Evolutionary conservation across 345 rosid species (phyloP).

Genomic region (Camelina hispida): DNA sequence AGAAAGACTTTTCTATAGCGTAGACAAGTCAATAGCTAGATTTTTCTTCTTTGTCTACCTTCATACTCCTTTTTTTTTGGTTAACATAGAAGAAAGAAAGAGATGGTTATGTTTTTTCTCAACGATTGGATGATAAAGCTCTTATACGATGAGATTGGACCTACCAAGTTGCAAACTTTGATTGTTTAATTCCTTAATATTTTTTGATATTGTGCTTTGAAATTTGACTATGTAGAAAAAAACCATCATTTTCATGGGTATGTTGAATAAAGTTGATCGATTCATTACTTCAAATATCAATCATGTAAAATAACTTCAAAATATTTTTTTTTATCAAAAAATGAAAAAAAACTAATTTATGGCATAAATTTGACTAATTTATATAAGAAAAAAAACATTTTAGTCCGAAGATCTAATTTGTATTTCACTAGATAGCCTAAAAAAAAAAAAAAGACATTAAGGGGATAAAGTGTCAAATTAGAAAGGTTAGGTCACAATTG

Average conservation of each 20-base stretch:
- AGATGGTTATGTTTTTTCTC: neutral
- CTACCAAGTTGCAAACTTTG: conserved; percentile 26
- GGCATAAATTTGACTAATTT: too few species aligned
- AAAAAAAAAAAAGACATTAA: neutral
- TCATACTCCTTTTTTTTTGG: neutral
- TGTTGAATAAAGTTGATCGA: neutral
- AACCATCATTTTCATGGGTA: neutral
- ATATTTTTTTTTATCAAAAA: too few species aligned
- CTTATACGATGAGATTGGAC: conserved; percentile 12
- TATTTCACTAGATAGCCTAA: neutral
- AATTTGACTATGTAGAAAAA: conserved; percentile 12
- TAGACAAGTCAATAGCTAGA: conserved; percentile 29
- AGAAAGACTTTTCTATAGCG: conserved; percentile 8
- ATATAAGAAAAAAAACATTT: too few species aligned
- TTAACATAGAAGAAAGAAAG: neutral
- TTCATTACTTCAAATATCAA: too few species aligned
- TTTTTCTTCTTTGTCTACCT: neutral
- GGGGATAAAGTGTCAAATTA: neutral
- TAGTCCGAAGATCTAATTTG: too few species aligned
- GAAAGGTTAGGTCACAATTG: neutral
- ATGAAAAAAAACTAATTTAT: too few species aligned
- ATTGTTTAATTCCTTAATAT: neutral
- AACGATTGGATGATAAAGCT: conserved; percentile 20
- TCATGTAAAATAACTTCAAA: too few species aligned
- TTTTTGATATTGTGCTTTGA: neutral